Percentiles rank a stretch among this genome's conserved stretches.
Conservation (phyloP, 2,329 filamentous ascomycete genomes). For the Cytospora piceicola region DNA sequence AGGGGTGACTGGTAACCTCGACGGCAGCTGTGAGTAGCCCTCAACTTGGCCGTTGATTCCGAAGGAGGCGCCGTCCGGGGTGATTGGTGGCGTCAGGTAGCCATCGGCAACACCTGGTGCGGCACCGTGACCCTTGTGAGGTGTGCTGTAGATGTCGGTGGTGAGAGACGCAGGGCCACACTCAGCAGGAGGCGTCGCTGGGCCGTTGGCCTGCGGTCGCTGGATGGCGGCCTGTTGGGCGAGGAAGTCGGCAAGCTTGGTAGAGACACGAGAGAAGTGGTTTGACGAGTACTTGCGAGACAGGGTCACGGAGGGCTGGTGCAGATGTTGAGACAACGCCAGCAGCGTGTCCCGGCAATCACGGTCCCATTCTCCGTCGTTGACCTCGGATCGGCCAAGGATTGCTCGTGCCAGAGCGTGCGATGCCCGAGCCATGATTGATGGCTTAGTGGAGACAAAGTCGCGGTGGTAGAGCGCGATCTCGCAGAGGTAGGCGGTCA, state of each 20-base stretch:
- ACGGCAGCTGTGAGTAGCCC: conserved; percentile 53
- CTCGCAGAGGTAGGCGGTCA: conserved; percentile 93
- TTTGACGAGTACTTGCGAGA: conserved; percentile 63
- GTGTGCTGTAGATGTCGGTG: conserved; percentile 73
- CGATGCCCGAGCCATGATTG: conserved; percentile 85
- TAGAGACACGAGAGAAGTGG: conserved; percentile 57
- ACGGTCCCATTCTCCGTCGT: conserved; percentile 76
- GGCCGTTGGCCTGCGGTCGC: conserved; percentile 50
- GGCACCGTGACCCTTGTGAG: conserved; percentile 73
- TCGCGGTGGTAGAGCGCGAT: conserved; percentile 96
- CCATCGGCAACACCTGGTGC: conserved; percentile 68
- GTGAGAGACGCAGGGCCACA: conserved; percentile 53
- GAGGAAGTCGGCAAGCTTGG: conserved; percentile 61
- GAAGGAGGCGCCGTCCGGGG: conserved; percentile 70
- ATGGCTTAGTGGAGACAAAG: conserved; percentile 90
- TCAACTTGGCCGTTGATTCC: conserved; percentile 48
- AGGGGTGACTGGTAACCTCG: conserved; percentile 66
- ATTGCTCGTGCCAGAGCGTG: conserved; percentile 87
- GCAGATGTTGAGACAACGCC: conserved; percentile 61
- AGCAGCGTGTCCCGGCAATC: conserved; percentile 70
- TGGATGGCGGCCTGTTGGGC: conserved; percentile 61
- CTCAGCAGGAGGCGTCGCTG: conserved; percentile 64
- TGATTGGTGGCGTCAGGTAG: conserved; percentile 84
- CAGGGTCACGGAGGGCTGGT: conserved; percentile 61
- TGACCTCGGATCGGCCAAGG: conserved; percentile 75